A percentile compares a stretch with the other conserved stretches of the same genome.
phyloP scores from a whole-genome alignment of 2,329 filamentous ascomycete species.

The Penicillium sp. region DNA sequence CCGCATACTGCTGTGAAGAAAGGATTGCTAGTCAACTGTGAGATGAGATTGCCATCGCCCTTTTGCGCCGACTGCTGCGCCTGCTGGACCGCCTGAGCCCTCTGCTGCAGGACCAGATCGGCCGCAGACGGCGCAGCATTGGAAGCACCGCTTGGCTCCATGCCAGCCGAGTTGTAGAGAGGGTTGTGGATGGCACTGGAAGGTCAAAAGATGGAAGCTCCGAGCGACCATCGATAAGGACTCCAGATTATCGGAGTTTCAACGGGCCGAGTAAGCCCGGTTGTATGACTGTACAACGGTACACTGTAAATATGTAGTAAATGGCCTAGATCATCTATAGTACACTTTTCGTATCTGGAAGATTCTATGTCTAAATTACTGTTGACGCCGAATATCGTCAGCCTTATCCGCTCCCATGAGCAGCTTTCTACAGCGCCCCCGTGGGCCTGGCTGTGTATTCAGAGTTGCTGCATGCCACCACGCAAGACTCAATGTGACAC shows the following conservation, averaged over 20 bases:
- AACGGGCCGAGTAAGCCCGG: constrained; percentile 26
- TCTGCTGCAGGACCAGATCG: constrained; percentile 37
- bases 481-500: no score
- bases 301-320: not conserved
- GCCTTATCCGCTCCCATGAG: constrained; percentile 17
- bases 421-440: constrained; percentile 20
- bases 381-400: not conserved
- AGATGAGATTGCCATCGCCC: constrained; percentile 40
- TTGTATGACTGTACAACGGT: not conserved
- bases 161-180: constrained; percentile 24
- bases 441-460: not conserved
- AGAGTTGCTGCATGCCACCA: no score
- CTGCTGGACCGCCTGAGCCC: constrained; percentile 29
- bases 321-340: not conserved
- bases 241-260: constrained; percentile 28
- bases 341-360: not conserved
- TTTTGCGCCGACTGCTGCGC: constrained; percentile 25
- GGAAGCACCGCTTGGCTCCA: constrained; percentile 37
- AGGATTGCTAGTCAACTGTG: constrained; percentile 47
- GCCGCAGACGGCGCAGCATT: constrained; percentile 30
- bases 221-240: constrained; percentile 14
- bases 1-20: constrained; percentile 48
- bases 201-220: constrained; percentile 3
- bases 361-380: not conserved
- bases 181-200: constrained; percentile 6